Base-by-base conservation (phyloP, 1,284 basidiomycete genomes). In the Fistulinella cinereoalba region DNA sequence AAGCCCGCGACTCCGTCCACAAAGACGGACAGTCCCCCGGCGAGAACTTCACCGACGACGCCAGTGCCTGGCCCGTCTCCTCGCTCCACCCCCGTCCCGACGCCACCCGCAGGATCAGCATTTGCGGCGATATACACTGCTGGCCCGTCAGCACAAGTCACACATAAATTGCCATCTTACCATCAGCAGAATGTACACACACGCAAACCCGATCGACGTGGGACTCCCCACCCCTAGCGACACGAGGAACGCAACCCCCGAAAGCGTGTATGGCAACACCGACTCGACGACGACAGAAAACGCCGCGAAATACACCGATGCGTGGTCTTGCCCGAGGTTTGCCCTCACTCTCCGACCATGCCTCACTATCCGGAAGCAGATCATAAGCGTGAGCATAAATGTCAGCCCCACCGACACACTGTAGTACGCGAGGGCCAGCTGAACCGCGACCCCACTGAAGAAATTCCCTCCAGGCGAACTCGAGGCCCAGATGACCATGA, bases 101-200 rank as follows among this genome's bases (percentile, higher is more conserved):
- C 9, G 51, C 59, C 25, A 64, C 51, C 4, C 54, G 51, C 37
- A 65, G 33, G 11, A 62, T 64, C 36, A 66, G 19, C 50, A 64
- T 53, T 43, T 64, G 62, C 22, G 61, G 58, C 1, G 64, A 63
- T 51, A 62, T 52, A 24, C 53, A 52, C 60, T 62, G 25, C 22
- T 31, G 15, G 9, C 0, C 13, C 24, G 19, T 57, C 11, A 55
- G 22, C 16, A 18, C 18, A 3, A 16, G 10, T 23, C 43, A 13
- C 16, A 15, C 3, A 37, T n/a, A 4, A 13, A 18, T 2, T 19
- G 15, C 19, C 23, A 7, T 10, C 60, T 32, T 27, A 64, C 60
- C 50, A 51, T 62, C 44, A 64, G 22, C 50, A 45, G 25, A 10
- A 55, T 25, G 19, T 65, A 62, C 15, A 66, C 49, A 28, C 49